These are phyloP conservation scores for Stevia rebaudiana DNA, from an alignment of 140 eudicot species.

Conservation along the genomic window DNA sequence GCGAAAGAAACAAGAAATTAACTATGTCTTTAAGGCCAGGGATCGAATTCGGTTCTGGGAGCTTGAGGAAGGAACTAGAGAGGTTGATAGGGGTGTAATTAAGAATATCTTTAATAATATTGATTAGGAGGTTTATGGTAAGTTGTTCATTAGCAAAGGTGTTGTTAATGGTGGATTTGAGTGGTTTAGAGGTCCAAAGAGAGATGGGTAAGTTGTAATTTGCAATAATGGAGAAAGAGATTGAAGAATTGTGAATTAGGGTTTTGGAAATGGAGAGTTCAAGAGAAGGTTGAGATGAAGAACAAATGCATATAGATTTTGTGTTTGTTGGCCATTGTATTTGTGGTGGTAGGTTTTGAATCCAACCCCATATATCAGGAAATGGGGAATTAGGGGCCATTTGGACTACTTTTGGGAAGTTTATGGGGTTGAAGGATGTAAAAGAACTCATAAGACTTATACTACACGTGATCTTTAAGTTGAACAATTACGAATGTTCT, in stretches of 20 bases:
- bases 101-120: slow-evolving; percentile 52
- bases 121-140: slow-evolving; percentile 34
- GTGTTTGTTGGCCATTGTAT: slow-evolving; percentile 49
- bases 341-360: slow-evolving; percentile 57
- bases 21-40: slow-evolving; percentile 41
- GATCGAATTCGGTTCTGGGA: slow-evolving; percentile 29
- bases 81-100: slow-evolving; percentile 47
- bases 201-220: slow-evolving; percentile 46
- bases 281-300: slow-evolving; percentile 60
- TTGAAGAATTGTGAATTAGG: slow-evolving; percentile 27
- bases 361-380: slow-evolving; percentile 70
- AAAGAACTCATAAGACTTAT: neutral
- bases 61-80: slow-evolving; percentile 28
- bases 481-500: neutral
- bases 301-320: slow-evolving; percentile 48
- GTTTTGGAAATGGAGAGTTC: slow-evolving; percentile 43
- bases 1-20: slow-evolving; percentile 58
- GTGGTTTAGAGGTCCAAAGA: slow-evolving; percentile 80
- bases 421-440: neutral
- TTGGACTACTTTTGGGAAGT: neutral
- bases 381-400: slow-evolving; percentile 40
- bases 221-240: slow-evolving; percentile 51
- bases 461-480: neutral
- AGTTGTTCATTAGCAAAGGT: slow-evolving; percentile 16
- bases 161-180: slow-evolving; percentile 17